phyloP scores from a whole-genome alignment of 2,329 filamentous ascomycete genomes.

The Ilyonectria robusta region DNA sequence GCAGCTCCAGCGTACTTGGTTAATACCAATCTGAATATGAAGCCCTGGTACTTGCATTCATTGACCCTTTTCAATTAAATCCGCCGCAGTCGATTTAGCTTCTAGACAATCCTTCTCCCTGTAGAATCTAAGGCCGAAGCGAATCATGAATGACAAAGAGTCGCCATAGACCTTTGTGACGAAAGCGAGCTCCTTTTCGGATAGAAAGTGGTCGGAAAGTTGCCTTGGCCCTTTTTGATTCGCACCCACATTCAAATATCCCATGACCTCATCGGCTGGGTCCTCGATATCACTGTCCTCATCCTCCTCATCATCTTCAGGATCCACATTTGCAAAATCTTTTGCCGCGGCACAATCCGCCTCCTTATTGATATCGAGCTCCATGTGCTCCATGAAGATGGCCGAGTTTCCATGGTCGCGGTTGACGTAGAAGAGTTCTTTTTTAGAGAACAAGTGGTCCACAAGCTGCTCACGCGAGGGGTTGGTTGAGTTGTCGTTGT shows the following conservation, averaged over 20 bases:
- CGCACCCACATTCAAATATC: background rate
- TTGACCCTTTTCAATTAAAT: background rate
- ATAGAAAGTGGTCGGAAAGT: background rate
- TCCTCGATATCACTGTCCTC: background rate
- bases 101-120: background rate
- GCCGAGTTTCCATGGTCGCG: background rate
- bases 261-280: background rate
- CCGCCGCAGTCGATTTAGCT: background rate
- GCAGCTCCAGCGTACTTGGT: no score
- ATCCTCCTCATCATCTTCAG: background rate
- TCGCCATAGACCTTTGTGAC: background rate
- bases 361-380: background rate
- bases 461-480: background rate
- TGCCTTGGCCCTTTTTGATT: background rate
- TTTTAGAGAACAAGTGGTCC: background rate
- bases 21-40: no score
- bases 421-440: background rate
- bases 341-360: background rate
- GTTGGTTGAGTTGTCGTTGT: background rate
- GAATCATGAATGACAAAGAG: background rate
- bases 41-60: no score
- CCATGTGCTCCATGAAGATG: background rate
- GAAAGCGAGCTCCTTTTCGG: background rate
- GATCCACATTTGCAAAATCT: background rate
- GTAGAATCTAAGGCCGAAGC: background rate